phyloP scores from a whole-genome alignment of 805 yeast genomes.

The Candida methanosorbosa region DNA sequence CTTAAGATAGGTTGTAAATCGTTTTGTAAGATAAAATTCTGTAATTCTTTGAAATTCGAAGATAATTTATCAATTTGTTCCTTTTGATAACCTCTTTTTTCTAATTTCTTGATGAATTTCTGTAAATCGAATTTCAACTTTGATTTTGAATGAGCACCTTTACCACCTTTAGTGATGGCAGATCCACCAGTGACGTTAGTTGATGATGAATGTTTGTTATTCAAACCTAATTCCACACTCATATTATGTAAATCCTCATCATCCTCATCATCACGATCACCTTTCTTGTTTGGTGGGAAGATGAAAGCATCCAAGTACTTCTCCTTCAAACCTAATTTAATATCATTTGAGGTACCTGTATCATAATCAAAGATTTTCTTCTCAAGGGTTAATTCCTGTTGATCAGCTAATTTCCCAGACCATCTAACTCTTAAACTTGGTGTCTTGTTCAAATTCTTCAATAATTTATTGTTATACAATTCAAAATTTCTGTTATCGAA shows the following conservation, averaged over 20 bases:
- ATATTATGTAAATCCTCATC: slow-evolving; percentile 27
- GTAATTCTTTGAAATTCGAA: slow-evolving; percentile 49
- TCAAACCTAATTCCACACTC: slow-evolving; percentile 3
- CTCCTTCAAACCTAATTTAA: slow-evolving; percentile 65
- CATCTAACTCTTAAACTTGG: slow-evolving; percentile 83
- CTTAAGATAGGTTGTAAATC: slow-evolving; percentile 80
- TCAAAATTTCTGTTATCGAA: slow-evolving; percentile 81
- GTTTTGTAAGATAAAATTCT: slow-evolving; percentile 52
- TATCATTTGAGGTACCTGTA: slow-evolving; percentile 38
- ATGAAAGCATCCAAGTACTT: slow-evolving; percentile 74
- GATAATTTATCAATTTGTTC: slow-evolving; percentile 43
- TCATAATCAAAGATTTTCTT: slow-evolving; percentile 61
- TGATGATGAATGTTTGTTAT: neutral
- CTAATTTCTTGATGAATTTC: slow-evolving; percentile 51
- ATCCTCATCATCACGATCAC: slow-evolving; percentile 2
- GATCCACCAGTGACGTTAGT: slow-evolving; percentile 14
- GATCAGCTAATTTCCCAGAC: slow-evolving; percentile 75
- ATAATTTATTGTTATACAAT: slow-evolving; percentile 75
- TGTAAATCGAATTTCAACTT: slow-evolving; percentile 23
- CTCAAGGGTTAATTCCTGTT: slow-evolving; percentile 75
- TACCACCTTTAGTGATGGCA: too few species aligned
- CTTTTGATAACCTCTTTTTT: slow-evolving; percentile 49
- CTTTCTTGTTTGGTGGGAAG: slow-evolving; percentile 6
- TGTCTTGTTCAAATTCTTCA: slow-evolving; percentile 48
- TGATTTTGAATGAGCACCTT: slow-evolving; percentile 3